Percentiles rank a stretch among this genome's conserved stretches.
Evolutionary conservation across 2,329 filamentous ascomycete genomes (phyloP).

Genomic region (Claviceps monticola): DNA sequence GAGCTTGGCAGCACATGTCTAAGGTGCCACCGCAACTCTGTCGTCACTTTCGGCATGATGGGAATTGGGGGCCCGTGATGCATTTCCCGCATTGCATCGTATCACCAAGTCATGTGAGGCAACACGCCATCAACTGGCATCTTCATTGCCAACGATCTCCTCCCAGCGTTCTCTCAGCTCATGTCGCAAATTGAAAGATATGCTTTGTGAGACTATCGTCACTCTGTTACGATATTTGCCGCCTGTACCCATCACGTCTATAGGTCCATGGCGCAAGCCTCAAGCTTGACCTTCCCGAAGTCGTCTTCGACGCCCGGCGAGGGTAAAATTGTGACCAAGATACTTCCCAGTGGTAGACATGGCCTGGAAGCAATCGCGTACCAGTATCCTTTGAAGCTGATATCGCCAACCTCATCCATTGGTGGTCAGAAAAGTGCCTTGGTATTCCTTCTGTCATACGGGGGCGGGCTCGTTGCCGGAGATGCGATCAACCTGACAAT

Average conservation of each 20-base stretch:
- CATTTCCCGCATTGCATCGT: no score
- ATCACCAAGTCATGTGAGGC: neutral
- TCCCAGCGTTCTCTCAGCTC: neutral
- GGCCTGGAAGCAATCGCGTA: conserved; percentile 65
- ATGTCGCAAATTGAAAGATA: neutral
- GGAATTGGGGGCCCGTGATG: no score
- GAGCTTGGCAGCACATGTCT: no score
- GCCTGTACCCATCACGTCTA: neutral
- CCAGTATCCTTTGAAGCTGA: conserved; percentile 89
- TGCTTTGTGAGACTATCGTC: neutral
- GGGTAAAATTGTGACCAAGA: conserved; percentile 60
- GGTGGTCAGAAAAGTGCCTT: conserved; percentile 54
- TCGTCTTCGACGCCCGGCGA: conserved; percentile 63
- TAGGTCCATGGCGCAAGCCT: conserved; percentile 8
- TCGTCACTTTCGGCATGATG: no score
- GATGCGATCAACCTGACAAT: conserved; percentile 67
- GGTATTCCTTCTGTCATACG: conserved; percentile 86
- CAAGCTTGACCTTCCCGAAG: conserved; percentile 51
- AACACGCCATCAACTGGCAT: neutral
- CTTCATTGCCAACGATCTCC: neutral
- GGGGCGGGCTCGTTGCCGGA: conserved; percentile 80
- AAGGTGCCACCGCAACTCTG: no score
- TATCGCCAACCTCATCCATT: conserved; percentile 56
- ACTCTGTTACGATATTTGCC: neutral
- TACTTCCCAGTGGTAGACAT: conserved; percentile 58